Percentiles rank a stretch among this genome's conserved stretches.
phyloP scores from a whole-genome alignment of 345 rosid species.

The Salix exigua region DNA sequence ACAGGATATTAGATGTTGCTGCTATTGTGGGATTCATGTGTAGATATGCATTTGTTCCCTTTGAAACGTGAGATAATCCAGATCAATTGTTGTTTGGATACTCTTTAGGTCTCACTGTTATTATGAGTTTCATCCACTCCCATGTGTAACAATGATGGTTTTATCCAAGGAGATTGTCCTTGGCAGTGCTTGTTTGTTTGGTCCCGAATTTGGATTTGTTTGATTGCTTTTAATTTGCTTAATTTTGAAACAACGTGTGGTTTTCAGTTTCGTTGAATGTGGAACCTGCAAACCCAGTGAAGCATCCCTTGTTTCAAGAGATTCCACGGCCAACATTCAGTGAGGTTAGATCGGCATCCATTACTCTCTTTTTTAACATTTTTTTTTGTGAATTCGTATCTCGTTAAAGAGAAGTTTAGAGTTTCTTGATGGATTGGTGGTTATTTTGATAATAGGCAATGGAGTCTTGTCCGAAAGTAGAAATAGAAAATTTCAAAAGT shows the following conservation, averaged over 20 bases:
- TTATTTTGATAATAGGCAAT: conserved; percentile 42
- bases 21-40: not conserved
- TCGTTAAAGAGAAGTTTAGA: not conserved
- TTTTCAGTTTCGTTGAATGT: conserved; percentile 50
- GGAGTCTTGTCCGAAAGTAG: conserved; percentile 66
- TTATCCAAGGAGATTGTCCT: not conserved
- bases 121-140: no score
- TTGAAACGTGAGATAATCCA: not conserved
- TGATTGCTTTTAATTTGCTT: not conserved
- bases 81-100: not conserved
- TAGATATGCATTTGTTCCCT: not conserved
- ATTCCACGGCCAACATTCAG: conserved; percentile 37
- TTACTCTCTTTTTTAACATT: not conserved
- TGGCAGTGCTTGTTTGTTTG: not conserved
- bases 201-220: not conserved
- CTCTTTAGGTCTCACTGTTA: not conserved
- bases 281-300: conserved; percentile 51
- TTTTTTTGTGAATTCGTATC: not conserved
- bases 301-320: conserved; percentile 53
- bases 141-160: not conserved
- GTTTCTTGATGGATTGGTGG: not conserved
- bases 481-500: conserved; percentile 45
- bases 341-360: conserved; percentile 30
- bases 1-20: not conserved
- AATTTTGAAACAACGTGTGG: not conserved